Percentiles rank a stretch among this genome's conserved stretches.
Evolutionary conservation across 129 eudicot species (phyloP).

Genomic region (Cynara cardunculus): DNA sequence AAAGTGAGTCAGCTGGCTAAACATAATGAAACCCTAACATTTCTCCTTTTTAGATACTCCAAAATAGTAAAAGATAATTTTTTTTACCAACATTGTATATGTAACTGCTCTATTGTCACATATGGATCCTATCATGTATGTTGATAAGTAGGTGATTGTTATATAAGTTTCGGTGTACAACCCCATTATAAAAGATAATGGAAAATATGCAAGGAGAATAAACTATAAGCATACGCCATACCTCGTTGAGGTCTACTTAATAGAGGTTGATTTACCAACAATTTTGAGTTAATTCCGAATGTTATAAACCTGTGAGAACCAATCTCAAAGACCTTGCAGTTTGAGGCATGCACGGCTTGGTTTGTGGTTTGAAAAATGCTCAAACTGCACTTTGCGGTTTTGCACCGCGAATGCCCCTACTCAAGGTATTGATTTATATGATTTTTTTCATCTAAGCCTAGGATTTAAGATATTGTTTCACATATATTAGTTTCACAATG

Average conservation of each 20-base stretch:
- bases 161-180: not conserved
- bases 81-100: not conserved
- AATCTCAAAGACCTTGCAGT: no score
- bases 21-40: not conserved
- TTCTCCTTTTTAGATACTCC: not conserved
- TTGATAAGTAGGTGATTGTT: not conserved
- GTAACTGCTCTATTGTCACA: not conserved
- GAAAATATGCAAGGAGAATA: not conserved
- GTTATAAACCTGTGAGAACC: no score
- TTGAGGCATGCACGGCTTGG: no score
- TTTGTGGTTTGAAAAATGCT: no score
- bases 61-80: not conserved
- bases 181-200: not conserved
- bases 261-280: not conserved
- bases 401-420: not conserved
- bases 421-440: not conserved
- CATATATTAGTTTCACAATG: not conserved
- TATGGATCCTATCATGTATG: not conserved
- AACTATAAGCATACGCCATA: not conserved
- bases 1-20: not conserved
- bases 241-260: not conserved
- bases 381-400: no score
- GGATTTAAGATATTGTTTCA: not conserved
- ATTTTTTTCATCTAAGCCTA: not conserved
- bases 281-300: no score